Conservation (phyloP, 1,284 basidiomycete genomes). For the Cystobasidium sp. region DNA sequence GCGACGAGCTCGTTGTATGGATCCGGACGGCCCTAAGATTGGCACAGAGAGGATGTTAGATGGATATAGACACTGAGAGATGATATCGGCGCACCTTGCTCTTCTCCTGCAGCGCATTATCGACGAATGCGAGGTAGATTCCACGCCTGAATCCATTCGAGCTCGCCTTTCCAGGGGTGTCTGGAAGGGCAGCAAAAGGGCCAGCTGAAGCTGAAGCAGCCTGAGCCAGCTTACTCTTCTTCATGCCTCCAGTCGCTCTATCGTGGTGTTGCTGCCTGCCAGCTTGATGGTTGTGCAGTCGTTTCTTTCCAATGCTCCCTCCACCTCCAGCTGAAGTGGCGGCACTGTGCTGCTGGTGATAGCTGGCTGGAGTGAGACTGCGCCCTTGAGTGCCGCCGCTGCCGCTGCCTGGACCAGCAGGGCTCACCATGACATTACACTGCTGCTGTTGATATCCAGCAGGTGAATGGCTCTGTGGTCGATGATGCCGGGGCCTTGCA, state of each 20-base stretch:
- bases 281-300: conserved; percentile 8
- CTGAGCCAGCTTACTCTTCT: conserved; percentile 6
- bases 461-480: not conserved
- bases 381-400: conserved; percentile 15
- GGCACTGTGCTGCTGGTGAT: conserved; percentile 5
- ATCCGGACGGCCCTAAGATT: conserved; percentile 57
- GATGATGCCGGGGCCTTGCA: not conserved
- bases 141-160: conserved; percentile 57
- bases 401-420: conserved; percentile 15
- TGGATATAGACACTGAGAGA: conserved; percentile 68
- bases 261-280: not conserved
- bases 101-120: conserved; percentile 78
- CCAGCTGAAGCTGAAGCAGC: not conserved
- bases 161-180: conserved; percentile 20
- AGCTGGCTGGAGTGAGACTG: conserved; percentile 19
- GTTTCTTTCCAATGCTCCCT: conserved; percentile 15
- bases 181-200: not conserved
- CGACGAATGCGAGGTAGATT: conserved; percentile 82
- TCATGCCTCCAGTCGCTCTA: not conserved
- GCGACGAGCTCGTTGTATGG: conserved; percentile 63
- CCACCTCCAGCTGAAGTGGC: not conserved
- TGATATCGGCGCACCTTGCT: conserved; percentile 62
- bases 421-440: conserved; percentile 27
- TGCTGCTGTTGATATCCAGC: not conserved
- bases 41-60: conserved; percentile 65